Conservation (phyloP, 257 asterid species). For the Lycium ferocissimum region DNA sequence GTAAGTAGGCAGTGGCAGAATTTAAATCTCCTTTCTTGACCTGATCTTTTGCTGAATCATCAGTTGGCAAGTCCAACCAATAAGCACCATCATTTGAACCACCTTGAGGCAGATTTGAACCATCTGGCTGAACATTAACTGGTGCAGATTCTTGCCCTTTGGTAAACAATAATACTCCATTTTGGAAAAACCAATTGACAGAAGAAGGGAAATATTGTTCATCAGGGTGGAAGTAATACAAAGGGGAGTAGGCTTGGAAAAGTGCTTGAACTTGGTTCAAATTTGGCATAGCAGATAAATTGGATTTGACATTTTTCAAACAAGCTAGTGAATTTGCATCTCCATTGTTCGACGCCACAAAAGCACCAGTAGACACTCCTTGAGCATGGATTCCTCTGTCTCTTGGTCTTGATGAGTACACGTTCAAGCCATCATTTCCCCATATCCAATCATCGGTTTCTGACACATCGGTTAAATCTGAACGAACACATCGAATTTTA, state of each 20-base stretch:
- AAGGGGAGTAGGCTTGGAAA: constrained; percentile 59
- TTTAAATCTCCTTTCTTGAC: constrained; percentile 65
- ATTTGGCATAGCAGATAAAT: constrained; percentile 62
- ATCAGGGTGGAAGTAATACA: constrained; percentile 69
- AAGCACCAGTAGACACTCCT: constrained; percentile 66
- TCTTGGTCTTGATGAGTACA: constrained; percentile 56
- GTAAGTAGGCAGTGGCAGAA: constrained; percentile 51
- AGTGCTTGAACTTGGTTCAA: constrained; percentile 57
- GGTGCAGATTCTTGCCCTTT: constrained; percentile 71
- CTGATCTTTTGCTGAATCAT: constrained; percentile 46
- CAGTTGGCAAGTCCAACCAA: constrained; percentile 79
- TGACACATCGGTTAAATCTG: constrained; percentile 46
- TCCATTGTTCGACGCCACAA: constrained; percentile 49
- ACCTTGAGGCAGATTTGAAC: constrained; percentile 78
- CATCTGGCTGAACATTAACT: constrained; percentile 44
- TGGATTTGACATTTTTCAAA: constrained; percentile 52
- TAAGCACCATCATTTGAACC: constrained; percentile 71
- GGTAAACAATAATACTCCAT: constrained; percentile 66
- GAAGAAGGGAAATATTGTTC: constrained; percentile 75
- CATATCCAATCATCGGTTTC: constrained; percentile 61
- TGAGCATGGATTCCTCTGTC: constrained; percentile 51
- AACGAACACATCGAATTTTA: constrained; percentile 52
- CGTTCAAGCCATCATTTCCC: constrained; percentile 49
- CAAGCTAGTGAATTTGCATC: constrained; percentile 43
- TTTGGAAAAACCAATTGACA: constrained; percentile 73